Evolutionary conservation across 345 rosid genomes (phyloP).

Genomic region (Microthlaspi erraticum): DNA sequence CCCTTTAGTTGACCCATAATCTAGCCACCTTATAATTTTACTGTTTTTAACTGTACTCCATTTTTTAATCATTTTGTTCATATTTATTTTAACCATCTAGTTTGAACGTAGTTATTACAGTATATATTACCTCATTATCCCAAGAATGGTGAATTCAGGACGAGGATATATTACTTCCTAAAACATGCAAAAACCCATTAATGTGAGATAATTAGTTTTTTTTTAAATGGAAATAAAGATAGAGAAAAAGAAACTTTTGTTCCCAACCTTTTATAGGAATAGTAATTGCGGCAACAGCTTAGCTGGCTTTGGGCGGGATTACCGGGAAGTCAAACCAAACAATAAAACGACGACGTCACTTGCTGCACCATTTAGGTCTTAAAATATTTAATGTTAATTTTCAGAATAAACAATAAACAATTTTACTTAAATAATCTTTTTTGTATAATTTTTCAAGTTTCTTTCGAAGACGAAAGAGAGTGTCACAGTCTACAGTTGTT

Average conservation of each 20-base stretch:
- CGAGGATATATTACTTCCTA: not conserved
- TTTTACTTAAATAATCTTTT: not conserved
- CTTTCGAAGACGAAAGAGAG: conserved; percentile 33
- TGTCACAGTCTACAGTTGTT: conserved; percentile 44
- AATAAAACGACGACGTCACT: conserved; percentile 39
- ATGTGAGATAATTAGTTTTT: not conserved
- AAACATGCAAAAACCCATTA: conserved; percentile 12
- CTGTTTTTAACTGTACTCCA: too few species aligned
- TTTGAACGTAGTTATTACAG: too few species aligned
- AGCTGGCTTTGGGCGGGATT: conserved; percentile 28
- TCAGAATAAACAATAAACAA: not conserved
- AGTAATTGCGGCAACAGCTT: conserved; percentile 36
- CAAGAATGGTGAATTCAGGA: not conserved
- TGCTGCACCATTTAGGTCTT: not conserved
- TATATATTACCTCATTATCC: not conserved
- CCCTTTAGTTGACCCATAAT: too few species aligned
- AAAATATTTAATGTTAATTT: not conserved
- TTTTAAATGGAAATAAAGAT: not conserved
- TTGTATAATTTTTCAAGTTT: conserved; percentile 29
- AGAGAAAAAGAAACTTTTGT: conserved; percentile 10
- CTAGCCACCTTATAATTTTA: too few species aligned
- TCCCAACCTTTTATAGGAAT: conserved; percentile 34
- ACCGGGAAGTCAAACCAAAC: conserved; percentile 30
- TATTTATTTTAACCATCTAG: too few species aligned
- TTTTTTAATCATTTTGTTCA: too few species aligned